Evolutionary conservation across 768 basidiomycete genomes (phyloP), one percentile per base, ranked within the genome.

Genomic region (Mycena indigotica): DNA sequence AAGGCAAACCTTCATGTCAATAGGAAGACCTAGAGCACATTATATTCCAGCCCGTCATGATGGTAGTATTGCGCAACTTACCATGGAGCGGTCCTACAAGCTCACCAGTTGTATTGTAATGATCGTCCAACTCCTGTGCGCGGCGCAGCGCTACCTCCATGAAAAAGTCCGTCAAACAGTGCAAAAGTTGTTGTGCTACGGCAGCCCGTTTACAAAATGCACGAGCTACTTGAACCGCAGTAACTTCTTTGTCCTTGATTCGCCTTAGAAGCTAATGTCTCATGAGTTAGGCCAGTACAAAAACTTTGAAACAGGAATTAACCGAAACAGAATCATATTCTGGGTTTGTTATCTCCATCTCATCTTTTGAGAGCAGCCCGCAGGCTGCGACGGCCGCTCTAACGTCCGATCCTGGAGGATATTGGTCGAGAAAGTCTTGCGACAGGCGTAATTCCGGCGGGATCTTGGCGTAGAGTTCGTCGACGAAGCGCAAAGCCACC

Each of bases 121-220:
- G 67, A 5, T 71, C 72, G 39, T 81, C 80, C 17, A 82, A 70
- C 48, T 78, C 72, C 45, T 68, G 65, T 15, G 80, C 81, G 44
- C 67, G 71, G 50, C 60, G 64, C 32, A 77, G 65, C 0, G 66
- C 77, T 55, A 76, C 75, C 1, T 80, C 80, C 40, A 81, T 69
- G 66, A 80, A 80, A 56, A 79, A 72, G 56, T 78, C 77, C 38
- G 74, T 74, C 15, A 80, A 54, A 56, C 75, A 80, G 41, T 65
- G 61, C 3, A 68, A 63, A 25, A 83, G 61, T 56, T 81, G 81
- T 39, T 84, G 81, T 3, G 81, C 82, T 48, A 84, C 74, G 17
- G 76, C 75, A 10, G 83, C 81, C 17, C 83, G 70, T 65, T 81
- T 81, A 52, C 67, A 75, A 56, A 77, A 82, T 1, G 81, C 80